A percentile compares a stretch with the other conserved stretches of the same genome.
phyloP scores from a whole-genome alignment of 1,284 basidiomycete species.

The Takashimella koratensis region DNA sequence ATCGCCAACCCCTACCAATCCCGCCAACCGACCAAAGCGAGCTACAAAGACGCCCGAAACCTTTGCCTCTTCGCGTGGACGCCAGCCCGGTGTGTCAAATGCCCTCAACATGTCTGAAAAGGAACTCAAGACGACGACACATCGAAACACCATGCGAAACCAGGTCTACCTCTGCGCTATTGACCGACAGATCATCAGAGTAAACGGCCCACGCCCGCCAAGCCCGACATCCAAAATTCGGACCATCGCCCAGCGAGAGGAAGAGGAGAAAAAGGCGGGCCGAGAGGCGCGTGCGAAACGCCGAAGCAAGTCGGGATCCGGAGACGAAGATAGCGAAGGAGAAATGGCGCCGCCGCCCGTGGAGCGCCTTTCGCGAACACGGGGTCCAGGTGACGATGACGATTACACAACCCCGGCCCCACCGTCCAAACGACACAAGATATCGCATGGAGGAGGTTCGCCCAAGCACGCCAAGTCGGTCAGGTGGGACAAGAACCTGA shows the following conservation, averaged over 20 bases:
- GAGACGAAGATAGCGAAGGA: slow-evolving; percentile 37
- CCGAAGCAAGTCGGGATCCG: slow-evolving; percentile 50
- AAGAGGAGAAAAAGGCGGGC: slow-evolving; percentile 61
- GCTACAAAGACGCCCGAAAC: slow-evolving; percentile 13
- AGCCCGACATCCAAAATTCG: slow-evolving; percentile 71
- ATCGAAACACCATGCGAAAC: slow-evolving; percentile 42
- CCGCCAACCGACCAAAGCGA: slow-evolving; percentile 15
- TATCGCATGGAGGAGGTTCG: slow-evolving; percentile 5
- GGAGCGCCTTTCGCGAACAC: slow-evolving; percentile 19
- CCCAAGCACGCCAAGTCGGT: slow-evolving; percentile 55
- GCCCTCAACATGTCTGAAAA: slow-evolving; percentile 38
- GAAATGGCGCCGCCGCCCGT: slow-evolving; percentile 22
- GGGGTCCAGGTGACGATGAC: slow-evolving; percentile 74
- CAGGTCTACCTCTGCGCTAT: slow-evolving; percentile 47
- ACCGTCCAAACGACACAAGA: slow-evolving; percentile 32
- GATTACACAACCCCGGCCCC: slow-evolving; percentile 66
- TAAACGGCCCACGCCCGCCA: slow-evolving; percentile 67
- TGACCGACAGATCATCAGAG: slow-evolving; percentile 57
- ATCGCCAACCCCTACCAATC: background rate
- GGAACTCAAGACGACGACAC: slow-evolving; percentile 40
- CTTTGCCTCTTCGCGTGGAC: background rate
- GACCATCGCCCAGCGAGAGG: slow-evolving; percentile 65
- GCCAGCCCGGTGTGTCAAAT: slow-evolving; percentile 7
- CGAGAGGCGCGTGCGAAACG: slow-evolving; percentile 64
- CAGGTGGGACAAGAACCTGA: slow-evolving; percentile 70